A percentile compares a stretch with the other conserved stretches of the same genome.
Conservation (phyloP, 2,329 filamentous ascomycete species). For the Alternaria rosae region DNA sequence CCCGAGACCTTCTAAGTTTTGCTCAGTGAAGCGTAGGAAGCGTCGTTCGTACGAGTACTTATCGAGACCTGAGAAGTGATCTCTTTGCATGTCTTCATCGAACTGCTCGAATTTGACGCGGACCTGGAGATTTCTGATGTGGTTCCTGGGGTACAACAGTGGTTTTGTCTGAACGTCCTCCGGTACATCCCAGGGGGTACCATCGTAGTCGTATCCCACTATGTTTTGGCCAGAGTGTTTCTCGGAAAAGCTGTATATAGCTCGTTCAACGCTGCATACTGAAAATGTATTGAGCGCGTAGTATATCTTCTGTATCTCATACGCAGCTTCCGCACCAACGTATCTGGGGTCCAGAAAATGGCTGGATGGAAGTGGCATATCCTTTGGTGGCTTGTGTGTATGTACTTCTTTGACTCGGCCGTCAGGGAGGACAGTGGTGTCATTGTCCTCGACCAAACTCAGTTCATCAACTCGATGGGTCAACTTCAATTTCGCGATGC, state of each 20-base stretch:
- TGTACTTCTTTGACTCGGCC: conserved; percentile 29
- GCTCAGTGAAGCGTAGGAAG: conserved; percentile 7
- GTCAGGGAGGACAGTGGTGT: conserved; percentile 17
- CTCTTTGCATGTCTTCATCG: neutral
- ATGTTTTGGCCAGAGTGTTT: conserved; percentile 2
- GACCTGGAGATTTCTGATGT: conserved; percentile 30
- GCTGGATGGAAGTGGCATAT: conserved; percentile 27
- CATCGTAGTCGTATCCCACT: neutral
- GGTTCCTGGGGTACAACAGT: conserved; percentile 11
- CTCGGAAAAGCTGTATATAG: conserved; percentile 18
- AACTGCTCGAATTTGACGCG: conserved; percentile 36
- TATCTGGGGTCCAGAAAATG: conserved; percentile 31
- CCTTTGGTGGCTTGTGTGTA: conserved; percentile 22
- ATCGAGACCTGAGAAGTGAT: neutral
- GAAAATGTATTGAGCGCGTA: conserved; percentile 34
- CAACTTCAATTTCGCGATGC: neutral
- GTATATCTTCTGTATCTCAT: conserved; percentile 27
- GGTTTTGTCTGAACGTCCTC: conserved; percentile 2
- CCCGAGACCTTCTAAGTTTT: neutral
- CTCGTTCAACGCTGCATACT: conserved; percentile 27
- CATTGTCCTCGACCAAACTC: neutral
- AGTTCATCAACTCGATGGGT: neutral
- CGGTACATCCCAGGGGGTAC: neutral
- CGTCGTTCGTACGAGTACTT: conserved; percentile 13
- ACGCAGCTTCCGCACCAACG: conserved; percentile 17